phyloP scores from a whole-genome alignment of 805 yeast genomes.

The Barnettozyma vustinii region DNA sequence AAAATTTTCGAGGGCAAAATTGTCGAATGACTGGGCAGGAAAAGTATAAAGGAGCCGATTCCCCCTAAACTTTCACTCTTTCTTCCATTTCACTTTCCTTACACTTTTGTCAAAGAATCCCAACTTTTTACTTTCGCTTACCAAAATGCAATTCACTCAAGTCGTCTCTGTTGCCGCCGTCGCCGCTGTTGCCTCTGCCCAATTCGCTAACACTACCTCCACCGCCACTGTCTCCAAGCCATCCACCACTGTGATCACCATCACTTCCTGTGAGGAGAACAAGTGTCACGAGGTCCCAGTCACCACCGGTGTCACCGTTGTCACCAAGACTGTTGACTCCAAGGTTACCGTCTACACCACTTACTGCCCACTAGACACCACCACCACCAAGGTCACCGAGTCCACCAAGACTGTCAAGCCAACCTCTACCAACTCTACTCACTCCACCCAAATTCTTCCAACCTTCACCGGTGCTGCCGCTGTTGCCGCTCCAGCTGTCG shows the following conservation, averaged over 20 bases:
- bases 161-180: slow-evolving; percentile 25
- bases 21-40: background rate
- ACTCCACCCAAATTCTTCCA: slow-evolving; percentile 23
- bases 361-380: slow-evolving; percentile 13
- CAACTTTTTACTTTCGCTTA: slow-evolving; percentile 28
- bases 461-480: slow-evolving; percentile 41
- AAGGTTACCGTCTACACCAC: slow-evolving; percentile 13
- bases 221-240: slow-evolving; percentile 1
- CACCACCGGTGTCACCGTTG: slow-evolving; percentile 16
- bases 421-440: slow-evolving; percentile 9
- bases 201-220: slow-evolving; percentile 15
- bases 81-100: background rate
- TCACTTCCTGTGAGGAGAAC: slow-evolving; percentile 14
- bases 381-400: background rate
- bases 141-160: slow-evolving; percentile 32
- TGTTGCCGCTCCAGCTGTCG: slow-evolving; percentile 41
- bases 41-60: slow-evolving; percentile 8
- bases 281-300: slow-evolving; percentile 9
- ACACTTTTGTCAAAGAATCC: slow-evolving; percentile 8
- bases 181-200: slow-evolving; percentile 26
- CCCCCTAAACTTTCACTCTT: background rate
- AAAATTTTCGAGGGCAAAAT: background rate
- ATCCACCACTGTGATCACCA: slow-evolving; percentile 11
- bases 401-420: slow-evolving; percentile 13
- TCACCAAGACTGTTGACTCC: slow-evolving; percentile 7